phyloP scores from a whole-genome alignment of 306 rosid species.

The Cucurbita pepo region DNA sequence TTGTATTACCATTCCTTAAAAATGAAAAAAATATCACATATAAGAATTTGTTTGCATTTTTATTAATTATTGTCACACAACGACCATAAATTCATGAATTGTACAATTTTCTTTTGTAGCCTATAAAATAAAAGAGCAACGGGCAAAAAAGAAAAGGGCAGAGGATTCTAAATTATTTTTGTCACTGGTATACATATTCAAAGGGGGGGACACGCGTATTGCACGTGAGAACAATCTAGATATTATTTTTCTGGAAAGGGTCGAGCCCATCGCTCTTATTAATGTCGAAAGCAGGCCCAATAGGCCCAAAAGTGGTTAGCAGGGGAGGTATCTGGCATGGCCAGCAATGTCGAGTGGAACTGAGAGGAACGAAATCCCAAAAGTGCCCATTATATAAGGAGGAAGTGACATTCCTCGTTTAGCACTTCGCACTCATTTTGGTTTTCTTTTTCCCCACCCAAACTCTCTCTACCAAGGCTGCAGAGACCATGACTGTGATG shows the following conservation, averaged over 20 bases:
- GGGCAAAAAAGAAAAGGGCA: no score
- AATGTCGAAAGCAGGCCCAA: background rate
- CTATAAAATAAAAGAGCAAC: no score
- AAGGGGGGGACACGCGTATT: no score
- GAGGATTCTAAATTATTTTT: no score
- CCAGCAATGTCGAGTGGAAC: background rate
- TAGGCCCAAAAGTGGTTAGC: background rate
- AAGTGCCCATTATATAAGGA: background rate
- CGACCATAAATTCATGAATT: no score
- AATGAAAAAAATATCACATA: no score
- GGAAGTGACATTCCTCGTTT: constrained; percentile 5
- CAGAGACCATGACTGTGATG: constrained; percentile 17
- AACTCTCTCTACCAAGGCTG: constrained; percentile 19
- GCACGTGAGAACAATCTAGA: no score
- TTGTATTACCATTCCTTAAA: no score
- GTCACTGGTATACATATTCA: no score
- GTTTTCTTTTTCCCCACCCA: background rate
- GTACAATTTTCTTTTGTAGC: no score
- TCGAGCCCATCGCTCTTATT: background rate
- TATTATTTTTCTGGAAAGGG: background rate
- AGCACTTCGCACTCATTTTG: constrained; percentile 4
- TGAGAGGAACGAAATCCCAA: background rate
- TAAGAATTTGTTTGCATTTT: no score
- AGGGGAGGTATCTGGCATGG: background rate
- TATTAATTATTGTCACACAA: no score